A percentile compares a stretch with the other conserved stretches of the same genome.
Conservation (phyloP, 495 filamentous ascomycete genomes). For the Daldinia childiae region DNA sequence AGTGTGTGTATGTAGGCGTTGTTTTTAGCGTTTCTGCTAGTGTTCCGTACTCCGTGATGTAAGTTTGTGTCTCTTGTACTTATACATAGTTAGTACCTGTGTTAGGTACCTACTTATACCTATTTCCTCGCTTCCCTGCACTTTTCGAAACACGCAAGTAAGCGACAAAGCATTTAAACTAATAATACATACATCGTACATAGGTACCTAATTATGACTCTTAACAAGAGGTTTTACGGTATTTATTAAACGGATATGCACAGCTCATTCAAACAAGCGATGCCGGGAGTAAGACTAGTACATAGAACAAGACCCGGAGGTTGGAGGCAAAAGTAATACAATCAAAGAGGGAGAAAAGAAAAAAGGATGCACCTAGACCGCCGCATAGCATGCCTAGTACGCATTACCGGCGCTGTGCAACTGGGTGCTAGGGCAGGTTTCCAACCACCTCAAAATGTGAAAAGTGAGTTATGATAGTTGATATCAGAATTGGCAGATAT, state of each 20-base stretch:
- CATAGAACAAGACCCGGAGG: not conserved
- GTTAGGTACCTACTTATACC: not conserved
- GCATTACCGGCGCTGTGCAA: slow-evolving; percentile 13
- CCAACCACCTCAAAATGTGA: slow-evolving; percentile 13
- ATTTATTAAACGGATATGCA: not conserved
- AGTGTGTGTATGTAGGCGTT: not conserved
- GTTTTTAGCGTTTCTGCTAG: not conserved
- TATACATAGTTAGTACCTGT: not conserved
- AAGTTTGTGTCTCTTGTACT: not conserved
- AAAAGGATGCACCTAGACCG: slow-evolving; percentile 22
- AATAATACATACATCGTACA: too few relatives aligned
- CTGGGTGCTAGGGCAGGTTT: slow-evolving; percentile 6
- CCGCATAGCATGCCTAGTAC: slow-evolving; percentile 2
- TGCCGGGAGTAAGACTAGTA: not conserved
- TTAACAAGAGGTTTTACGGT: not conserved
- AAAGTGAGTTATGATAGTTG: not conserved
- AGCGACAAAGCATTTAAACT: not conserved
- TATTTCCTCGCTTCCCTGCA: not conserved
- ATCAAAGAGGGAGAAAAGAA: not conserved
- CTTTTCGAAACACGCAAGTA: not conserved
- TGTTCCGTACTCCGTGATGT: not conserved
- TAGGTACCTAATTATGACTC: not conserved
- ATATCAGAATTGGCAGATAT: slow-evolving; percentile 20
- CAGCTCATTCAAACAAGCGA: not conserved
- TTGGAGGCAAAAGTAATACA: slow-evolving; percentile 9